phyloP scores from a whole-genome alignment of 2,329 filamentous ascomycete species.

The Penicillium crustosum region DNA sequence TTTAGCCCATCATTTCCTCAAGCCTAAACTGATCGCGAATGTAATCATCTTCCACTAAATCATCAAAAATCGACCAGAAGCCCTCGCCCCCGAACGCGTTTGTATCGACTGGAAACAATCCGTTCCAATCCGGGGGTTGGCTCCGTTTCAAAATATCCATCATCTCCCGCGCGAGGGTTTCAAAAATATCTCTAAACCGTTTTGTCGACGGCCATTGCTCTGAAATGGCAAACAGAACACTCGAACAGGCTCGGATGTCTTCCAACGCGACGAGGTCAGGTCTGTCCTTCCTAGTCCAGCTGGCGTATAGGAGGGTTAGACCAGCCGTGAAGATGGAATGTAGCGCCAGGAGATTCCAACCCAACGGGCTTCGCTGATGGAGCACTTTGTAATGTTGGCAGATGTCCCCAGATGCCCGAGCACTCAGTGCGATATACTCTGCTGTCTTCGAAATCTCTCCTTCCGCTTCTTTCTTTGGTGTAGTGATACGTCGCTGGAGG shows the following conservation, averaged over 20 bases:
- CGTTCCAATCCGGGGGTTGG: neutral
- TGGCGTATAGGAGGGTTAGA: neutral
- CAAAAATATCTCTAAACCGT: neutral
- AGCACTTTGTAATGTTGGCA: conserved; percentile 1
- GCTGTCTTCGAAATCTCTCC: neutral
- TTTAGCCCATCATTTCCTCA: neutral
- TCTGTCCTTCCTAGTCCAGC: neutral
- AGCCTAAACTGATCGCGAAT: neutral
- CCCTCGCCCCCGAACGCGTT: neutral
- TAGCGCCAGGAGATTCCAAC: neutral
- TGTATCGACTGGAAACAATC: neutral
- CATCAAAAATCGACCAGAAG: neutral
- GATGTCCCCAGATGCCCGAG: neutral
- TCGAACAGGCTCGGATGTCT: neutral
- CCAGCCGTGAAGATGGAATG: neutral
- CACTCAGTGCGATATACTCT: neutral
- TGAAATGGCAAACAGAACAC: neutral
- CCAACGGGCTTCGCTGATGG: neutral
- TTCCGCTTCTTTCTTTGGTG: neutral
- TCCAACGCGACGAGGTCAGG: neutral
- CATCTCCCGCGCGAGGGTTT: neutral
- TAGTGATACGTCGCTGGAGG: neutral
- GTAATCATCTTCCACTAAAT: neutral
- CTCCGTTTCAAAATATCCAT: neutral
- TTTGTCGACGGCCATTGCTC: neutral